Evolutionary conservation across 2,329 filamentous ascomycete species (phyloP).

Genomic region (Sclerotinia subarctica): DNA sequence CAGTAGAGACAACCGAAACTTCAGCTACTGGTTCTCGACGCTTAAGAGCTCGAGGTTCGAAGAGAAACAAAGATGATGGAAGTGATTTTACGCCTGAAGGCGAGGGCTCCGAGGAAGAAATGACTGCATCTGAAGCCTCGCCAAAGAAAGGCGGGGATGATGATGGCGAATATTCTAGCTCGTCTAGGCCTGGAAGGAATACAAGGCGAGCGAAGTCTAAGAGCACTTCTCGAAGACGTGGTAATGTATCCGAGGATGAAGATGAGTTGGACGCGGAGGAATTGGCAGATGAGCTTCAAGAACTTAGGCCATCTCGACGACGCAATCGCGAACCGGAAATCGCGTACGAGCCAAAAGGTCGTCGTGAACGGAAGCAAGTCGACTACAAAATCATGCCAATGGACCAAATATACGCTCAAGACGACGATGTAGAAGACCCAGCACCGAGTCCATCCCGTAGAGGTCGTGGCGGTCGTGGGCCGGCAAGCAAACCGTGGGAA

Average conservation of each 20-base stretch:
- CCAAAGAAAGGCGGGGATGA: conserved; percentile 44
- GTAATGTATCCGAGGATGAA: conserved; percentile 52
- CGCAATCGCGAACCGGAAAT: conserved; percentile 53
- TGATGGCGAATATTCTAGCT: conserved; percentile 48
- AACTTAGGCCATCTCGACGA: conserved; percentile 50
- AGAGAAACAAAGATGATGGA: conserved; percentile 33
- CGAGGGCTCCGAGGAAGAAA: conserved; percentile 51
- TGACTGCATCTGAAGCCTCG: conserved; percentile 42
- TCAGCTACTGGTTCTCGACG: conserved; percentile 32
- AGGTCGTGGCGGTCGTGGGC: conserved; percentile 58
- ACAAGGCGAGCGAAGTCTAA: conserved; percentile 43
- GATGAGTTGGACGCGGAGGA: conserved; percentile 61
- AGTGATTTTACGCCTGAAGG: conserved; percentile 39
- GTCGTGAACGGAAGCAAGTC: conserved; percentile 61
- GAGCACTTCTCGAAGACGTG: conserved; percentile 46
- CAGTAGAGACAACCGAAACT: conserved; percentile 46
- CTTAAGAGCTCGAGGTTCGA: conserved; percentile 32
- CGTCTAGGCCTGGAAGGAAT: conserved; percentile 49
- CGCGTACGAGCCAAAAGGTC: conserved; percentile 56
- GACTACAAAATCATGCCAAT: conserved; percentile 86
- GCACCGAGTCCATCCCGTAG: conserved; percentile 65
- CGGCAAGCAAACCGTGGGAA: conserved; percentile 55
- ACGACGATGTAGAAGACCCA: conserved; percentile 67
- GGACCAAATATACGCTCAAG: conserved; percentile 65
- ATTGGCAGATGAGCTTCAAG: conserved; percentile 62